Conservation (phyloP, 2,329 filamentous ascomycete species). For the Camillea tinctor region DNA sequence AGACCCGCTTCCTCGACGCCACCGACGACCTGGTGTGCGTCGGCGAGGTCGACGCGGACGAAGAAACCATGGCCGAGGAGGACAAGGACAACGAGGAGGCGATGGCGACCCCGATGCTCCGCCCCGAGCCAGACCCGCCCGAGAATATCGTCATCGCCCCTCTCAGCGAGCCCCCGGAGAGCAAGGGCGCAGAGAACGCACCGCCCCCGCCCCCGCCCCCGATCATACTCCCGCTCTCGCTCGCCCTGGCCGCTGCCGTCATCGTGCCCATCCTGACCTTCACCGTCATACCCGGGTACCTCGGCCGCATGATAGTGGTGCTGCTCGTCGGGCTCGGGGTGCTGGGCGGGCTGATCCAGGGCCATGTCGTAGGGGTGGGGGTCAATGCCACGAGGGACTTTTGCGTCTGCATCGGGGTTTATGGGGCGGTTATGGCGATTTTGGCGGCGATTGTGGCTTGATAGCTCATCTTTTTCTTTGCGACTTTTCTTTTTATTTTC, state of each 20-base stretch:
- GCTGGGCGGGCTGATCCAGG: slow-evolving; percentile 29
- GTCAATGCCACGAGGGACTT: slow-evolving; percentile 20
- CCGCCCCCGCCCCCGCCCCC: slow-evolving; percentile 12
- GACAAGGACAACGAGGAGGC: slow-evolving; percentile 16
- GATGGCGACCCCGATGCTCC: slow-evolving; percentile 18
- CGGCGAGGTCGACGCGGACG: slow-evolving; percentile 19
- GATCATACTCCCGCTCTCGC: slow-evolving; percentile 33
- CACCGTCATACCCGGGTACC: slow-evolving; percentile 53
- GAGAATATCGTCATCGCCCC: slow-evolving; percentile 7
- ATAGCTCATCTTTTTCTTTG: background rate
- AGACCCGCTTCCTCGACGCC: slow-evolving; percentile 59
- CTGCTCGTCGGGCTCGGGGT: slow-evolving; percentile 50
- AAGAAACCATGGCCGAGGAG: slow-evolving; percentile 13
- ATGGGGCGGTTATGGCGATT: slow-evolving; percentile 38
- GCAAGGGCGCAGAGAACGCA: slow-evolving; percentile 7
- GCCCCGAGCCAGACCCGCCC: slow-evolving; percentile 5
- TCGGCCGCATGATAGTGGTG: slow-evolving; percentile 57
- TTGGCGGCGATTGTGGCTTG: slow-evolving; percentile 25
- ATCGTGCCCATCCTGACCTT: slow-evolving; percentile 60
- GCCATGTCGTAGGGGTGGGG: slow-evolving; percentile 19
- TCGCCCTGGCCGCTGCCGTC: slow-evolving; percentile 49
- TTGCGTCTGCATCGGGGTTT: slow-evolving; percentile 32
- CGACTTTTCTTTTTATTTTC: too few relatives aligned
- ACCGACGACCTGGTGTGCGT: slow-evolving; percentile 54
- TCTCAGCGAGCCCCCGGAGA: slow-evolving; percentile 10